A percentile compares a stretch with the other conserved stretches of the same genome.
Evolutionary conservation across 495 filamentous ascomycete species (phyloP).

Genomic region (Aspergillus sparsus): DNA sequence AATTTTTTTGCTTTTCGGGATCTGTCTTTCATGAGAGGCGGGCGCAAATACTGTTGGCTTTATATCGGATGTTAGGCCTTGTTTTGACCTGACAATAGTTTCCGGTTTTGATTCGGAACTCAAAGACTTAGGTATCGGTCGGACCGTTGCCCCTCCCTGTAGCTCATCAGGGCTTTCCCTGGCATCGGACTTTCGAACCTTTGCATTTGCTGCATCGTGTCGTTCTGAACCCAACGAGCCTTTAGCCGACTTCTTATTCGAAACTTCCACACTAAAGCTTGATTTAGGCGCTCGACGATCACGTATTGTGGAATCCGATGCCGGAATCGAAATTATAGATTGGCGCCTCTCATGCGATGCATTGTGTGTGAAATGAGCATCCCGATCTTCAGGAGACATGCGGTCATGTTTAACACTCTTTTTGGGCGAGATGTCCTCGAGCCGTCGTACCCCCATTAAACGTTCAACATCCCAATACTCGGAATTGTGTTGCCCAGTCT

Average conservation of each 20-base stretch:
- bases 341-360: conserved; percentile 34
- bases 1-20: conserved; percentile 20
- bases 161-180: conserved; percentile 50
- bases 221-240: neutral
- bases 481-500: conserved; percentile 13
- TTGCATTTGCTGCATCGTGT: conserved; percentile 13
- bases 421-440: conserved; percentile 12
- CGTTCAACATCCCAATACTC: conserved; percentile 33
- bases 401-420: conserved; percentile 4
- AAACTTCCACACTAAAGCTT: conserved; percentile 24
- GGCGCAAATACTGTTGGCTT: conserved; percentile 29
- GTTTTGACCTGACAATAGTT: conserved; percentile 2
- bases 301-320: neutral
- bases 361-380: conserved; percentile 32
- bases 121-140: conserved; percentile 23
- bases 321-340: neutral
- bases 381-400: conserved; percentile 16
- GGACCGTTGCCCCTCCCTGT: conserved; percentile 41
- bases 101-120: conserved; percentile 10
- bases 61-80: conserved; percentile 30
- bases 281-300: conserved; percentile 1
- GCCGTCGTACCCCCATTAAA: conserved; percentile 13
- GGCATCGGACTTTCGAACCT: conserved; percentile 14
- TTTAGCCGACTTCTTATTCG: neutral
- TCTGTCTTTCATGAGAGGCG: conserved; percentile 15